These are phyloP conservation scores for Apiospora arundinis DNA, from an alignment of 2,329 filamentous ascomycete species.

Conservation along the genomic window DNA sequence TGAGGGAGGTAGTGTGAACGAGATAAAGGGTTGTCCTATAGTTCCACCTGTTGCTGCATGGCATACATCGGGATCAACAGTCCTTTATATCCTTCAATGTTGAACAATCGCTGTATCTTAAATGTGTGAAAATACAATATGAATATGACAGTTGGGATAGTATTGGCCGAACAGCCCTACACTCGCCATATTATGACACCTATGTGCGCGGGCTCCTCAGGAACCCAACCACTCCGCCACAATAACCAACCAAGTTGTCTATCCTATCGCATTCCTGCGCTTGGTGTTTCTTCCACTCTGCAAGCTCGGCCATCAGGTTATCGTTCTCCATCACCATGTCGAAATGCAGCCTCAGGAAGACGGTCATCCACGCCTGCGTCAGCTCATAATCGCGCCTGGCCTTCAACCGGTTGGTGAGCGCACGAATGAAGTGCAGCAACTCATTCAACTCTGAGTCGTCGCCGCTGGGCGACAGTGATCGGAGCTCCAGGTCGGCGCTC, in stretches of 20 bases:
- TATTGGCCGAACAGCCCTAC: neutral
- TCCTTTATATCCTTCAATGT: neutral
- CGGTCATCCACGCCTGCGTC: conserved; percentile 96
- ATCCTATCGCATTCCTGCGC: conserved; percentile 74
- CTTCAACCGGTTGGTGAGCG: conserved; percentile 73
- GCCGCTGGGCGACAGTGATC: conserved; percentile 67
- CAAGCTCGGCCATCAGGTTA: conserved; percentile 63
- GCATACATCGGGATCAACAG: neutral
- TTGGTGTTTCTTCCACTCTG: conserved; percentile 75
- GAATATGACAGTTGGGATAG: neutral
- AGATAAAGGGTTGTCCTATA: too few relatives aligned
- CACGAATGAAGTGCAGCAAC: conserved; percentile 79
- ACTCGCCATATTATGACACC: neutral
- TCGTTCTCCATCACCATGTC: conserved; percentile 59
- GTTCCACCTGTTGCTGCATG: too few relatives aligned
- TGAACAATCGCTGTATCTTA: neutral
- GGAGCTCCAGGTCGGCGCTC: conserved; percentile 87
- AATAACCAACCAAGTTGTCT: conserved; percentile 82
- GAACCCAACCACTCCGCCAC: conserved; percentile 84
- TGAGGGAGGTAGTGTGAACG: too few relatives aligned
- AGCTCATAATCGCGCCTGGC: conserved; percentile 87
- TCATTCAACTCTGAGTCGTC: conserved; percentile 67
- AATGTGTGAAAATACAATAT: neutral
- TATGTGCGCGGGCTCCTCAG: conserved; percentile 68
- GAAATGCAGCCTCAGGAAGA: conserved; percentile 83